A percentile compares a stretch with the other conserved stretches of the same genome.
These are phyloP conservation scores for Sphagnum magellanicum DNA, from an alignment of 228 moss, liverwort and hornwort species.

Conservation along the genomic window DNA sequence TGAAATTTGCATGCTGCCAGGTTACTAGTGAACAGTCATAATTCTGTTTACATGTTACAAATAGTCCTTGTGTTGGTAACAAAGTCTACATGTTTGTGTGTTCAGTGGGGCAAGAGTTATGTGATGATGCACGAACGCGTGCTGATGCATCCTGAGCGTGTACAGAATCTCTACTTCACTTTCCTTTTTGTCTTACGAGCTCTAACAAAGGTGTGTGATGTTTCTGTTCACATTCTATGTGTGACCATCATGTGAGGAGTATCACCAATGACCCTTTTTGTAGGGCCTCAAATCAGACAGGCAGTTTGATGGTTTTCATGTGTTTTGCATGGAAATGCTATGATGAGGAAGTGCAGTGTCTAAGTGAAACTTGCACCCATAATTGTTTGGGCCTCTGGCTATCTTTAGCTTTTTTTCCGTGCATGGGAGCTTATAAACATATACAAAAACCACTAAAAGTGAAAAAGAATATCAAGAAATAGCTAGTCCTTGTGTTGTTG, in stretches of 20 bases:
- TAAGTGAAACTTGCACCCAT: too few relatives aligned
- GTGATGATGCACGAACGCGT: conserved; percentile 68
- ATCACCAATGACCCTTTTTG: background rate
- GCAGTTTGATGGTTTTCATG: too few relatives aligned
- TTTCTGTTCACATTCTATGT: background rate
- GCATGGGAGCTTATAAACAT: too few relatives aligned
- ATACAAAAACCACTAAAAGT: too few relatives aligned
- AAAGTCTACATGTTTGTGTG: background rate
- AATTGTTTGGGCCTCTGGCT: too few relatives aligned
- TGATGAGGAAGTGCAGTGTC: too few relatives aligned
- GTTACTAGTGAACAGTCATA: background rate
- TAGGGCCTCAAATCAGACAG: too few relatives aligned
- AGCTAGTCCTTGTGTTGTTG: background rate
- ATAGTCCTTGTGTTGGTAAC: background rate
- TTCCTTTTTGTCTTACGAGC: conserved; percentile 88
- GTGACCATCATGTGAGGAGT: background rate
- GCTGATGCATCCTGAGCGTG: conserved; percentile 71
- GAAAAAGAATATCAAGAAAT: too few relatives aligned
- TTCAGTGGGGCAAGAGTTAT: conserved; percentile 63
- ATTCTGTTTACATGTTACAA: background rate
- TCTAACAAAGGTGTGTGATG: conserved; percentile 35
- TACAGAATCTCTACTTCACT: conserved; percentile 93
- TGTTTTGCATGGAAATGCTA: too few relatives aligned
- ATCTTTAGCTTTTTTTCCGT: too few relatives aligned
- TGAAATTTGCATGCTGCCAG: too few relatives aligned